Conservation (phyloP, 2,329 filamentous ascomycete genomes). For the Dendryphion nanum region DNA sequence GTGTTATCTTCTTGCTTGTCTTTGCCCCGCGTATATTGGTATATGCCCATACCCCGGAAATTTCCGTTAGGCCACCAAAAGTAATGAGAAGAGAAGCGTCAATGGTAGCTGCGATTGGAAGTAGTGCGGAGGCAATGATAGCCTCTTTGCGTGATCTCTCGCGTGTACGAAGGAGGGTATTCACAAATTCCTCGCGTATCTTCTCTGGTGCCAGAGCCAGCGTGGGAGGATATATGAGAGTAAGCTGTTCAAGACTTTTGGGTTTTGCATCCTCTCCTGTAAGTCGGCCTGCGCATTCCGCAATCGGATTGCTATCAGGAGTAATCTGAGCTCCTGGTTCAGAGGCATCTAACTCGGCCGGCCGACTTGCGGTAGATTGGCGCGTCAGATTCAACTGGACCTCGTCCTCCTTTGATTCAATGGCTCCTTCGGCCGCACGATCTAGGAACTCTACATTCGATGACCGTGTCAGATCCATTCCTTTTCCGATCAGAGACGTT, state of each 20-base stretch:
- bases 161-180: constrained; percentile 43
- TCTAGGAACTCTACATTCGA: constrained; percentile 47
- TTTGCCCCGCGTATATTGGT: constrained; percentile 48
- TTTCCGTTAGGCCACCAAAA: constrained; percentile 37
- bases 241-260: constrained; percentile 41
- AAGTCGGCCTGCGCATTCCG: not conserved
- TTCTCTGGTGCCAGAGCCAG: constrained; percentile 26
- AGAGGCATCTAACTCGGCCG: not conserved
- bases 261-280: constrained; percentile 30
- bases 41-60: constrained; percentile 38
- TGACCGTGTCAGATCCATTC: constrained; percentile 41
- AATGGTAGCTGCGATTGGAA: constrained; percentile 39
- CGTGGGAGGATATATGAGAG: constrained; percentile 41
- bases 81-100: constrained; percentile 37
- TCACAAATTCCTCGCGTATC: constrained; percentile 43
- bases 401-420: constrained; percentile 7
- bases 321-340: not conserved
- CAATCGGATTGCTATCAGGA: not conserved
- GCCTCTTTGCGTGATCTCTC: constrained; percentile 43
- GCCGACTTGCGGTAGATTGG: not conserved
- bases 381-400: not conserved
- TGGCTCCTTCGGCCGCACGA: constrained; percentile 29
- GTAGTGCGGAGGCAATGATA: constrained; percentile 43
- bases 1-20: constrained; percentile 40
- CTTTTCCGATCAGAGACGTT: constrained; percentile 41